Conservation (phyloP, 2,329 filamentous ascomycete genomes). For the Fusarium sambucinum region DNA sequence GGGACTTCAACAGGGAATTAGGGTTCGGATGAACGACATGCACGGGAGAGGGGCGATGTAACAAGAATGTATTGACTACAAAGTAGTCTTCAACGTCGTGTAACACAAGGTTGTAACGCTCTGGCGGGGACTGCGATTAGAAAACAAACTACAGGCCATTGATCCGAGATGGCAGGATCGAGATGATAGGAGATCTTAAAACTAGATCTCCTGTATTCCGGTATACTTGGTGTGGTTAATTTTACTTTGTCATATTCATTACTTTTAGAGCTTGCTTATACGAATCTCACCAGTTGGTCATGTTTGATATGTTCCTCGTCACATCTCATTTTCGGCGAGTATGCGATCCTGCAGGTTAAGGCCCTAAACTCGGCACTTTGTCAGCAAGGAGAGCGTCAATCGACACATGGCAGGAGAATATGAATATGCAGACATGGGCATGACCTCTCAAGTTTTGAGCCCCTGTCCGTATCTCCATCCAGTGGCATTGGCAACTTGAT, state of each 20-base stretch:
- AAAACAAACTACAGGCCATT: background rate
- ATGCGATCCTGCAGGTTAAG: conserved; percentile 24
- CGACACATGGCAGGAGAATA: conserved; percentile 3
- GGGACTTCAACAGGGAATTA: conserved; percentile 7
- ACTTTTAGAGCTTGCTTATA: conserved; percentile 1
- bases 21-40: conserved; percentile 27
- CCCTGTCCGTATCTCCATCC: conserved; percentile 25
- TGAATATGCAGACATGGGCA: conserved; percentile 7
- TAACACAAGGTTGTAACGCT: background rate
- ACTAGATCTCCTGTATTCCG: background rate
- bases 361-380: background rate
- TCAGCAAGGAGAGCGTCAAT: background rate
- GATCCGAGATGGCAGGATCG: background rate
- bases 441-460: conserved; percentile 6
- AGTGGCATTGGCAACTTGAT: conserved; percentile 2
- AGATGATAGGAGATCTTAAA: background rate
- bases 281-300: background rate
- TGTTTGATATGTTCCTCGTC: conserved; percentile 11
- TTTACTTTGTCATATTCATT: background rate
- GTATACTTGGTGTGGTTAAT: background rate
- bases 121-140: background rate
- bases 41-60: conserved; percentile 8
- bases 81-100: background rate
- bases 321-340: conserved; percentile 13
- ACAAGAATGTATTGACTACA: conserved; percentile 13